Evolutionary conservation across 306 rosid species (phyloP).

Genomic region (Cicer cuneatum): DNA sequence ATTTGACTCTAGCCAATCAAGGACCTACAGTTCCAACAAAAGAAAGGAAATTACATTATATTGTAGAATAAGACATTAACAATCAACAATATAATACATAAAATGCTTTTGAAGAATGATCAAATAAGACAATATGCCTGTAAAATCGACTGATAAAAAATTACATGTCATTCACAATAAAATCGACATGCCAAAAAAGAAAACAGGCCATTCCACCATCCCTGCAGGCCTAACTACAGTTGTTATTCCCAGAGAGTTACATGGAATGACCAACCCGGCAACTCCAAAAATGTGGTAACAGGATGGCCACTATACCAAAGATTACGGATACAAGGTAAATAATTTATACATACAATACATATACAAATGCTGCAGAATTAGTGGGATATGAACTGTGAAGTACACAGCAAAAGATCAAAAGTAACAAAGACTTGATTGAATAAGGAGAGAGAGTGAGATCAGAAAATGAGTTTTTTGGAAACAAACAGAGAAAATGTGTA

Average conservation of each 20-base stretch:
- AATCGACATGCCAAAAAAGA: conserved; percentile 6
- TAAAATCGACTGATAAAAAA: background rate
- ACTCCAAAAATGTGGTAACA: background rate
- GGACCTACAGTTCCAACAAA: conserved; percentile 61
- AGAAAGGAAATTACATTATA: conserved; percentile 20
- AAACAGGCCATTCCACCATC: background rate
- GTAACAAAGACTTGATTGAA: background rate
- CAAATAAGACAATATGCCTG: conserved; percentile 10
- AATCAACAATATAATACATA: conserved; percentile 6
- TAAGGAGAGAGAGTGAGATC: background rate
- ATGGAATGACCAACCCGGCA: background rate
- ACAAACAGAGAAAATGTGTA: conserved; percentile 4
- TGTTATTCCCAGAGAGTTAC: background rate
- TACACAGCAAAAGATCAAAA: background rate
- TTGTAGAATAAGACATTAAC: conserved; percentile 19
- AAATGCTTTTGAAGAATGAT: conserved; percentile 5
- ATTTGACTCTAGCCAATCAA: conserved; percentile 75
- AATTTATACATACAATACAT: background rate
- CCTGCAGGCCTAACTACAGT: conserved; percentile 12
- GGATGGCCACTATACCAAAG: background rate
- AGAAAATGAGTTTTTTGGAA: conserved; percentile 5
- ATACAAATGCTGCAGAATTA: background rate
- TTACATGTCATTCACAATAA: background rate
- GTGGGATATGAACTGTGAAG: background rate
- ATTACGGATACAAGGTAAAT: background rate